Evolutionary conservation across 2,329 filamentous ascomycete genomes (phyloP).

Genomic region (Leptographium galeiforme): DNA sequence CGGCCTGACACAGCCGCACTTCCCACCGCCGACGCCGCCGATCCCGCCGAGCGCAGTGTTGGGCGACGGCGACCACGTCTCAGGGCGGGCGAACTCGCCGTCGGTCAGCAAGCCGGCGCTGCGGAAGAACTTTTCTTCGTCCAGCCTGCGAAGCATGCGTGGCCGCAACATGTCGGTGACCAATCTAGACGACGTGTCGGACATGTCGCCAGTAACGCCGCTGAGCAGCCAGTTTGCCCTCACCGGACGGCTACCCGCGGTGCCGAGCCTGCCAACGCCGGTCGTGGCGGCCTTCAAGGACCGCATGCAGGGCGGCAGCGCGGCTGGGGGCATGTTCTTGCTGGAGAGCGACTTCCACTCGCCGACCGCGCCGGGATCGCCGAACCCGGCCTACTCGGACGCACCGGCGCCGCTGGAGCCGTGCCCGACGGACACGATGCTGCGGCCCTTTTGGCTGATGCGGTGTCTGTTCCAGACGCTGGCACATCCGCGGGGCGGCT

Average conservation of each 20-base stretch:
- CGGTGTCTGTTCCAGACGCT: constrained; percentile 86
- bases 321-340: constrained; percentile 58
- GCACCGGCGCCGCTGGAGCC: constrained; percentile 73
- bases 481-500: constrained; percentile 80
- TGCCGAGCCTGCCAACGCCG: constrained; percentile 57
- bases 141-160: constrained; percentile 58
- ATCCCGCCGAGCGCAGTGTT: constrained; percentile 13
- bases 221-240: constrained; percentile 52
- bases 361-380: constrained; percentile 45
- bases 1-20: constrained; percentile 15
- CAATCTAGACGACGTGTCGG: constrained; percentile 46
- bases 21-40: constrained; percentile 21
- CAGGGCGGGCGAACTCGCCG: constrained; percentile 37
- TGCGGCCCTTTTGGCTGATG: constrained; percentile 98
- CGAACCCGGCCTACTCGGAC: constrained; percentile 46
- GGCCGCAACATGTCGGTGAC: constrained; percentile 59
- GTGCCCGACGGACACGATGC: constrained; percentile 74
- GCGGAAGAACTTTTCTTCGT: constrained; percentile 57
- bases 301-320: constrained; percentile 37
- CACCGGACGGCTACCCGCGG: constrained; percentile 33
- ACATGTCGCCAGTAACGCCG: constrained; percentile 62
- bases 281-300: constrained; percentile 49
- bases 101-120: constrained; percentile 29
- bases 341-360: constrained; percentile 77
- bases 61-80: constrained; percentile 15